Percentiles rank a stretch among this genome's conserved stretches.
phyloP scores from a whole-genome alignment of 305 asterid genomes.

The Rubia peregrina region DNA sequence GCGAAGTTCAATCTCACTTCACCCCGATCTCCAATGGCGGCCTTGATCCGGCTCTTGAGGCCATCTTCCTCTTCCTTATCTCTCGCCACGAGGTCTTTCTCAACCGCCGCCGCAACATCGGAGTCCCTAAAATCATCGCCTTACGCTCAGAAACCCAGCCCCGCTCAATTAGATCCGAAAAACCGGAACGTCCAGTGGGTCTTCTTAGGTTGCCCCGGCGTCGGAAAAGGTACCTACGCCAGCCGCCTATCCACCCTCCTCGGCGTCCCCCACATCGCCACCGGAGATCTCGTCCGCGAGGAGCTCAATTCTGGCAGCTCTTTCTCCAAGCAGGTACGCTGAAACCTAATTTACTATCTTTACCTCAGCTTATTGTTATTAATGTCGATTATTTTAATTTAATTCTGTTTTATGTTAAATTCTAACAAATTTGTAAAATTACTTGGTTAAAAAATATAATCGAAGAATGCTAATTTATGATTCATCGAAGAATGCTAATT shows the following conservation, averaged over 20 bases:
- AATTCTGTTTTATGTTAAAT: neutral
- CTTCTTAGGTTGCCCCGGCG: slow-evolving; percentile 92
- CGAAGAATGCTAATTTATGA: neutral
- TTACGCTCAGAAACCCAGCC: slow-evolving; percentile 10
- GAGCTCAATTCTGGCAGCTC: slow-evolving; percentile 70
- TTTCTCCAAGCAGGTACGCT: slow-evolving; percentile 55
- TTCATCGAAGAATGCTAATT: no score
- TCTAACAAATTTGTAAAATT: neutral
- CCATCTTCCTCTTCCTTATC: slow-evolving; percentile 27
- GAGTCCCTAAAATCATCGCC: slow-evolving; percentile 29
- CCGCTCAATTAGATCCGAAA: slow-evolving; percentile 50
- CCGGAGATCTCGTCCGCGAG: slow-evolving; percentile 98
- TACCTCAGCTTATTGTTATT: neutral
- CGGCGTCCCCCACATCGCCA: slow-evolving; percentile 94
- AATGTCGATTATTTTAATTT: neutral
- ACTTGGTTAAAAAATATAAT: neutral
- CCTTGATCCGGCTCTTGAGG: slow-evolving; percentile 62
- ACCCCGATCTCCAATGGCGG: slow-evolving; percentile 57
- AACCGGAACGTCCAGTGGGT: slow-evolving; percentile 78
- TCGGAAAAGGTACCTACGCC: slow-evolving; percentile 94
- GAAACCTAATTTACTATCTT: neutral
- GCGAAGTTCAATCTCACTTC: neutral
- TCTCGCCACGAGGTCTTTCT: slow-evolving; percentile 32
- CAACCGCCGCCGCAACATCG: slow-evolving; percentile 31
- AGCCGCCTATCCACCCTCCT: slow-evolving; percentile 78